Conservation (phyloP, 2,329 filamentous ascomycete species). For the Aspergillus fumigatus region DNA sequence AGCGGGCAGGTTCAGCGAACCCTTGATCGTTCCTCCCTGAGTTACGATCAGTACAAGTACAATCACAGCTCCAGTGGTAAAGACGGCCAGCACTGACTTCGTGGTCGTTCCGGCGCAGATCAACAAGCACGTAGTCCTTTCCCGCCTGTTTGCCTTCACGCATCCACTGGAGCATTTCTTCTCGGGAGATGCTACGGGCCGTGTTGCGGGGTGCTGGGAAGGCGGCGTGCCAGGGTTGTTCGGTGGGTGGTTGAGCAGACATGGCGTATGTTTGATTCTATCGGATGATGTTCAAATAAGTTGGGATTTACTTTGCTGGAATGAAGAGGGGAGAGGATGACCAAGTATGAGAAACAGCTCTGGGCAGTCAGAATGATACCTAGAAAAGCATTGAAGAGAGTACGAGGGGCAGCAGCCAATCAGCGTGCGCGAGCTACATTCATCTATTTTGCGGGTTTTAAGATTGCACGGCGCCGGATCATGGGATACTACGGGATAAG, state of each 20-base stretch:
- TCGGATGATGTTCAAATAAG: neutral
- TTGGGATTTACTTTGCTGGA: neutral
- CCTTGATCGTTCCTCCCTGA: slow-evolving; percentile 56
- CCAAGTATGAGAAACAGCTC: neutral
- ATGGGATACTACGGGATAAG: neutral
- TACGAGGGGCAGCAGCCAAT: neutral
- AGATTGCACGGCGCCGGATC: neutral
- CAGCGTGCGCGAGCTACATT: neutral
- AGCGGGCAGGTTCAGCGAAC: slow-evolving; percentile 48
- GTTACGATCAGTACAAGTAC: neutral
- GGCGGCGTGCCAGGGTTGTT: slow-evolving; percentile 37
- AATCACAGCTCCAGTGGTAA: no score
- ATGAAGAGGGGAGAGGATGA: neutral
- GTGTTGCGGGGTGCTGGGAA: slow-evolving; percentile 35
- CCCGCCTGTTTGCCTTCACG: slow-evolving; percentile 23
- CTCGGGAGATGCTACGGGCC: slow-evolving; percentile 25
- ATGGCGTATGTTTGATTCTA: neutral
- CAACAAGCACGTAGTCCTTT: slow-evolving; percentile 41
- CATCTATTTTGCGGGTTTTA: neutral
- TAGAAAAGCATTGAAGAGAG: neutral
- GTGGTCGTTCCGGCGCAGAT: slow-evolving; percentile 44
- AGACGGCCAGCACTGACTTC: slow-evolving; percentile 30
- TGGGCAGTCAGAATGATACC: neutral
- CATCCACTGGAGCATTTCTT: slow-evolving; percentile 37
- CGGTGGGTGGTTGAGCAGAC: neutral